phyloP scores from a whole-genome alignment of 2,329 filamentous ascomycete species.

The Penicillium aurantiogriseum region DNA sequence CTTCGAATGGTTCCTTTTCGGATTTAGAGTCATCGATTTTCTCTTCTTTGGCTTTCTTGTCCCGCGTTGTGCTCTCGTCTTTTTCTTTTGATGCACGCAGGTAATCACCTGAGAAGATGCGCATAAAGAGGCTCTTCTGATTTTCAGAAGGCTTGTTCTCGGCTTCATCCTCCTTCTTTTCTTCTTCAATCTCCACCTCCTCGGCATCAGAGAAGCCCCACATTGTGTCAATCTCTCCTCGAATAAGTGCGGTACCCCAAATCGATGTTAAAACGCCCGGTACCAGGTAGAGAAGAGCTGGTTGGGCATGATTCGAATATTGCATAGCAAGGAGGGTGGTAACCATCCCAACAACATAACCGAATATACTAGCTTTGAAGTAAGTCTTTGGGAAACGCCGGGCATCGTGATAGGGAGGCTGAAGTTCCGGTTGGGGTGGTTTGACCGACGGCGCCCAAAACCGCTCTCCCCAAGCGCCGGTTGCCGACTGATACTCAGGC shows the following conservation, averaged over 20 bases:
- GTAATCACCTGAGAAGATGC: conserved; percentile 29
- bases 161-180: conserved; percentile 41
- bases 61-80: background rate
- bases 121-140: conserved; percentile 26
- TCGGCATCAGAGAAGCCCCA: conserved; percentile 75
- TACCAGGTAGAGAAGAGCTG: conserved; percentile 87
- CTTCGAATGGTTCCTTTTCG: conserved; percentile 35
- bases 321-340: conserved; percentile 74
- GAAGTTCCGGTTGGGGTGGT: conserved; percentile 29
- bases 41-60: conserved; percentile 2
- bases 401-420: conserved; percentile 39
- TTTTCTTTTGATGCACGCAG: conserved; percentile 3
- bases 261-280: conserved; percentile 74
- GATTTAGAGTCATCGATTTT: conserved; percentile 11
- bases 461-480: conserved; percentile 76
- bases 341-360: conserved; percentile 77
- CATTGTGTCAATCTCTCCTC: conserved; percentile 72
- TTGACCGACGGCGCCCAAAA: conserved; percentile 64
- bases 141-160: conserved; percentile 32
- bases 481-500: conserved; percentile 53
- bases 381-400: conserved; percentile 75
- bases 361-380: conserved; percentile 72
- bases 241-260: conserved; percentile 69
- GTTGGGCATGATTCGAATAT: conserved; percentile 77
- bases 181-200: conserved; percentile 43